These are phyloP conservation scores for Aspergillus fischeri DNA, from an alignment of 2,329 filamentous ascomycete species.

Conservation along the genomic window DNA sequence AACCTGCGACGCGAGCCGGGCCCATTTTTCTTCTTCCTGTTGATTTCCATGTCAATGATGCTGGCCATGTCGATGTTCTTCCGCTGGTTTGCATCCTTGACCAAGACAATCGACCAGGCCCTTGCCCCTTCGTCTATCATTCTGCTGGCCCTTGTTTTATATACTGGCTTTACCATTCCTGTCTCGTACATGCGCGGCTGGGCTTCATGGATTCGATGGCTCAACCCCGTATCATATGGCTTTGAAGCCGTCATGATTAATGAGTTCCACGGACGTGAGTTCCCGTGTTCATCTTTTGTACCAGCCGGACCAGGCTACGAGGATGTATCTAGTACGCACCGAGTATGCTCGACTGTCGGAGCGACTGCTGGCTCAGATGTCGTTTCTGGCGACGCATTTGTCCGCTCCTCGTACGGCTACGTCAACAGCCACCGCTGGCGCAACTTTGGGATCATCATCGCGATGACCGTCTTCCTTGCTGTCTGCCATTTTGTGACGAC, in stretches of 20 bases:
- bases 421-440: slow-evolving; percentile 57
- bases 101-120: slow-evolving; percentile 58
- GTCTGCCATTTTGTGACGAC: slow-evolving; percentile 49
- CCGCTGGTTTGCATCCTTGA: slow-evolving; percentile 69
- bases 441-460: slow-evolving; percentile 65
- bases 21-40: slow-evolving; percentile 76
- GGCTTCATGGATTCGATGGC: slow-evolving; percentile 75
- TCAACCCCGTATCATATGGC: slow-evolving; percentile 71
- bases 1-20: slow-evolving; percentile 68
- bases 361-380: slow-evolving; percentile 48
- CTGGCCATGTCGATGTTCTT: slow-evolving; percentile 79
- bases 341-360: slow-evolving; percentile 56
- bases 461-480: slow-evolving; percentile 57
- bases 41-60: slow-evolving; percentile 68
- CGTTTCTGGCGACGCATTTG: slow-evolving; percentile 58
- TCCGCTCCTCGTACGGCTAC: slow-evolving; percentile 54
- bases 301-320: slow-evolving; percentile 40
- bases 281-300: slow-evolving; percentile 44
- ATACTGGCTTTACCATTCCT: slow-evolving; percentile 40
- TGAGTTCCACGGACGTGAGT: slow-evolving; percentile 65
- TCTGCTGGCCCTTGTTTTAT: slow-evolving; percentile 38
- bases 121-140: slow-evolving; percentile 51
- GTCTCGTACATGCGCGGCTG: slow-evolving; percentile 64
- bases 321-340: slow-evolving; percentile 27
- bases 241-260: slow-evolving; percentile 79